Evolutionary conservation across 495 filamentous ascomycete genomes (phyloP).

Genomic region (Thermochaetoides thermophila): DNA sequence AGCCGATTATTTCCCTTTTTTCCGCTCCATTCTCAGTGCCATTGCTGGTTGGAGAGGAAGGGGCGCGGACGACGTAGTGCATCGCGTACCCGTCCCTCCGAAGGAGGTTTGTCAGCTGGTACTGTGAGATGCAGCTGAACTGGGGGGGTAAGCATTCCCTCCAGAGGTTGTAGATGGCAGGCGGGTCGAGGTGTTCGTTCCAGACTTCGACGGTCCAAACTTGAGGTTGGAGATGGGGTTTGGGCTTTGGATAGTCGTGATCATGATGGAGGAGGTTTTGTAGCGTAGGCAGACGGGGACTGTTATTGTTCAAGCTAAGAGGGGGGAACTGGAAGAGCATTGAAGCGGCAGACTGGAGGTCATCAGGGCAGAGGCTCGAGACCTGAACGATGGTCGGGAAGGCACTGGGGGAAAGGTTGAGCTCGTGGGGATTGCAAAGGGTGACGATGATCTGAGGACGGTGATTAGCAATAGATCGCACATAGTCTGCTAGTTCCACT

Average conservation of each 20-base stretch:
- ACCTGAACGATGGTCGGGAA: conserved; percentile 36
- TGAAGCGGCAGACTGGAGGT: conserved; percentile 39
- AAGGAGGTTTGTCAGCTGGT: conserved; percentile 37
- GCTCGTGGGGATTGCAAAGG: conserved; percentile 26
- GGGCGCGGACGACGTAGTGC: conserved; percentile 46
- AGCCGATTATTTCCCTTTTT: conserved; percentile 42
- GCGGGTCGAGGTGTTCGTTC: conserved; percentile 26
- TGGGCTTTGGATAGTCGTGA: conserved; percentile 20
- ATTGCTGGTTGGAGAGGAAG: conserved; percentile 19
- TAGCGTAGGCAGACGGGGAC: conserved; percentile 10
- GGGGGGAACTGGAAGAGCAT: conserved; percentile 42
- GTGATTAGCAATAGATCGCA: conserved; percentile 28
- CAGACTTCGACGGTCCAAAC: conserved; percentile 35
- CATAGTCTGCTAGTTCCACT: conserved; percentile 27
- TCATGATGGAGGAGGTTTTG: conserved; percentile 27
- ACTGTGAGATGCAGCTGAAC: conserved; percentile 29
- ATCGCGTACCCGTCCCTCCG: conserved; percentile 44
- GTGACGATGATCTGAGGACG: conserved; percentile 36
- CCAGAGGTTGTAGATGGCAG: conserved; percentile 34
- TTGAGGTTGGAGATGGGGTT: conserved; percentile 20
- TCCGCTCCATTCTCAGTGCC: too few species aligned
- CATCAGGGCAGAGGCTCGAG: conserved; percentile 31
- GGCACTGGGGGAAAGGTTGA: conserved; percentile 20
- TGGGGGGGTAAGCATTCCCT: conserved; percentile 29
- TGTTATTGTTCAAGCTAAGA: too few species aligned